phyloP scores from a whole-genome alignment of 225 moss, liverwort and hornwort species.

The Bryoerythrophyllum caledonicum region DNA sequence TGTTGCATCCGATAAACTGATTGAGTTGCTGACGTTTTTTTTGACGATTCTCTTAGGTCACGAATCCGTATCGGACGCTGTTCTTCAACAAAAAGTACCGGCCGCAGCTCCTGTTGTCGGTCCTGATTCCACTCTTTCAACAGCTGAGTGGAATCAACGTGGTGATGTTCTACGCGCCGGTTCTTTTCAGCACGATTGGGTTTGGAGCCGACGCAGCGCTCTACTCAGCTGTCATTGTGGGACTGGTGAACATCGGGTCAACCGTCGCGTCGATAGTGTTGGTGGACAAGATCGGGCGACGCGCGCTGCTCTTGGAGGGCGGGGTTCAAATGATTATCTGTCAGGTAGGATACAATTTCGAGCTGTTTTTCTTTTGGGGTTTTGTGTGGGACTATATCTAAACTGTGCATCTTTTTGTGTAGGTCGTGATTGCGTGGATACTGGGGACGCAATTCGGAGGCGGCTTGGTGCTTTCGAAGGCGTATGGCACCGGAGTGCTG shows the following conservation, averaged over 20 bases:
- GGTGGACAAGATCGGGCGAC: conserved; percentile 44
- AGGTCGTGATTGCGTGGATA: conserved; percentile 5
- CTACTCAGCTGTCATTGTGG: conserved; percentile 49
- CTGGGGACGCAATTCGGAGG: conserved; percentile 12
- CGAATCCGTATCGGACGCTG: not conserved
- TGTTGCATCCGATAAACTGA: no score
- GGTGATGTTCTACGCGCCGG: conserved; percentile 55
- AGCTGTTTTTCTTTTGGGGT: no score
- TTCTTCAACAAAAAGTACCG: conserved; percentile 17
- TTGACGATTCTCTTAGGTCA: not conserved
- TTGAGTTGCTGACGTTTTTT: no score
- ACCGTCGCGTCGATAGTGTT: conserved; percentile 48
- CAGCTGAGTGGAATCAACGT: conserved; percentile 69
- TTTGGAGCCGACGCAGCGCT: conserved; percentile 53
- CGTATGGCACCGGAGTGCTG: not conserved
- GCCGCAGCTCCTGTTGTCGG: conserved; percentile 49
- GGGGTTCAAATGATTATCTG: conserved; percentile 62
- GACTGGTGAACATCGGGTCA: conserved; percentile 47
- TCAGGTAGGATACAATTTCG: conserved; percentile 27
- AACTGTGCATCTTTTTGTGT: no score
- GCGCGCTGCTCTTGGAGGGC: conserved; percentile 45
- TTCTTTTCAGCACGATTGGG: conserved; percentile 52
- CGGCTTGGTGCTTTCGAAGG: not conserved
- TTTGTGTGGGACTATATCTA: no score
- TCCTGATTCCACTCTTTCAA: conserved; percentile 57